Evolutionary conservation across 441 rosid species (phyloP).

Genomic region (Brassica hybrid): DNA sequence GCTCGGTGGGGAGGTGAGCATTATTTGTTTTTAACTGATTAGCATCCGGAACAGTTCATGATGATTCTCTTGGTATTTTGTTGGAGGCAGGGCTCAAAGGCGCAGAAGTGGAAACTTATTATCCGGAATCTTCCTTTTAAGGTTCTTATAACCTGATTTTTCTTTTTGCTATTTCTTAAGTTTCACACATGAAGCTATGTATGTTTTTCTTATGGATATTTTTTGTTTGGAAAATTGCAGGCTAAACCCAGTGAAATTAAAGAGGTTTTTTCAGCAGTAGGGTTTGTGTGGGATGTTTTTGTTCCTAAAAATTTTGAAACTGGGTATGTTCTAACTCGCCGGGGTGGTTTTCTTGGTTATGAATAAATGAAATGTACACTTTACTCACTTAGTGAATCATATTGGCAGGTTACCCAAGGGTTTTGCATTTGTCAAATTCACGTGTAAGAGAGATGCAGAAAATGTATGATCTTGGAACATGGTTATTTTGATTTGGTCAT

Average conservation of each 20-base stretch:
- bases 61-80: slow-evolving; percentile 21
- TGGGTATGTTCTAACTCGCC: slow-evolving; percentile 57
- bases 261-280: slow-evolving; percentile 70
- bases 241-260: slow-evolving; percentile 70
- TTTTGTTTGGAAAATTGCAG: slow-evolving; percentile 53
- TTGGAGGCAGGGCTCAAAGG: slow-evolving; percentile 82
- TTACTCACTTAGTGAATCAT: slow-evolving; percentile 22
- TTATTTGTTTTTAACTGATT: slow-evolving; percentile 22
- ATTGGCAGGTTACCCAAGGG: slow-evolving; percentile 49
- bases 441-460: slow-evolving; percentile 88
- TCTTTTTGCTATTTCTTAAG: slow-evolving; percentile 7
- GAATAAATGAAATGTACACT: slow-evolving; percentile 9
- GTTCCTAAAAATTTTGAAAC: slow-evolving; percentile 77
- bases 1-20: slow-evolving; percentile 95
- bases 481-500: slow-evolving; percentile 24
- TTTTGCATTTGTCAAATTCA: slow-evolving; percentile 94
- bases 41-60: slow-evolving; percentile 18
- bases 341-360: slow-evolving; percentile 13
- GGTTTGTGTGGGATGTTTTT: slow-evolving; percentile 92
- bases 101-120: slow-evolving; percentile 96
- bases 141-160: slow-evolving; percentile 48
- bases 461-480: slow-evolving; percentile 52
- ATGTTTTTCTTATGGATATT: slow-evolving; percentile 32
- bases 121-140: slow-evolving; percentile 90
- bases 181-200: slow-evolving; percentile 14